phyloP scores from a whole-genome alignment of 2,329 filamentous ascomycete species.

The Aspergillus tanneri region DNA sequence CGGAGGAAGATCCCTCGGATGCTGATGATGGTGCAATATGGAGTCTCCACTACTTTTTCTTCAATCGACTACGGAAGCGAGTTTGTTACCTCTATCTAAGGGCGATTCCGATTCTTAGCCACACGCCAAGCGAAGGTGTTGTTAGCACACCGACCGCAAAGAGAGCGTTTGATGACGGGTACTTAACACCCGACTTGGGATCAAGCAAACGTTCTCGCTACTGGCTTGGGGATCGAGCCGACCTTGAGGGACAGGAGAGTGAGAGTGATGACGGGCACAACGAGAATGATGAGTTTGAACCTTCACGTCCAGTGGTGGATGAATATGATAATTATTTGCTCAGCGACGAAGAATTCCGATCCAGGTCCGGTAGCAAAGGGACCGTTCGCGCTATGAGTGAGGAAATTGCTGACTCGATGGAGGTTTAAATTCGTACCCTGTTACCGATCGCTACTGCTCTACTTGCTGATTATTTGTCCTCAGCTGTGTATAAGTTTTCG shows the following conservation, averaged over 20 bases:
- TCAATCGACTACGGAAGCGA: conserved; percentile 87
- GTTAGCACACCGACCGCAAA: conserved; percentile 44
- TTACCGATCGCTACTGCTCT: conserved; percentile 11
- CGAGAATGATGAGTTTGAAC: conserved; percentile 30
- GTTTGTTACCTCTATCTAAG: conserved; percentile 93
- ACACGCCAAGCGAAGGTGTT: conserved; percentile 59
- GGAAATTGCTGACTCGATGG: conserved; percentile 54
- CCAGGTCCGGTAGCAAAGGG: conserved; percentile 43
- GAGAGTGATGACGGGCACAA: no score
- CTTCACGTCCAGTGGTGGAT: conserved; percentile 33
- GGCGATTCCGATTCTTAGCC: conserved; percentile 70
- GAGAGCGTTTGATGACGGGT: conserved; percentile 49
- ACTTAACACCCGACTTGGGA: conserved; percentile 53
- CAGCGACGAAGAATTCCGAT: conserved; percentile 45
- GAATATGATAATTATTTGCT: conserved; percentile 47
- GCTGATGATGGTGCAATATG: conserved; percentile 93
- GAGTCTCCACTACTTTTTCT: conserved; percentile 96
- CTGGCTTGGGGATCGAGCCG: conserved; percentile 73
- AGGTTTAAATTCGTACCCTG: conserved; percentile 40
- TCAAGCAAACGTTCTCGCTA: conserved; percentile 80
- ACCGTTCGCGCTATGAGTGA: conserved; percentile 54
- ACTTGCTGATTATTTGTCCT: conserved; percentile 19
- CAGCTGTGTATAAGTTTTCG: conserved; percentile 18
- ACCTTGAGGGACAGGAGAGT: conserved; percentile 43
- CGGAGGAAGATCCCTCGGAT: conserved; percentile 85